phyloP scores from a whole-genome alignment of 2,329 filamentous ascomycete genomes.

The Cordyceps pruinosa region DNA sequence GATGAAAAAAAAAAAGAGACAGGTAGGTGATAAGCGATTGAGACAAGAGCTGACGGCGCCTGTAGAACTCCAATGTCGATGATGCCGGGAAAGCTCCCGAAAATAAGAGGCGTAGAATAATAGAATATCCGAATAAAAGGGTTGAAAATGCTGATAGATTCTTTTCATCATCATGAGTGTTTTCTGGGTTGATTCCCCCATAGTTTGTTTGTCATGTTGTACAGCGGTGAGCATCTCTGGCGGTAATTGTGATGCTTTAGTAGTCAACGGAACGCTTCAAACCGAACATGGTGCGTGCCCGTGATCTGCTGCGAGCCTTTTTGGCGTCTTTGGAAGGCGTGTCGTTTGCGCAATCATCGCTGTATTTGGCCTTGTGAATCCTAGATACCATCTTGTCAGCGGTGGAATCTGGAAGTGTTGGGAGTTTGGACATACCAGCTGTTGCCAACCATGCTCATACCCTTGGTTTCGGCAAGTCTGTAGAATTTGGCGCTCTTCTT shows the following conservation, averaged over 20 bases:
- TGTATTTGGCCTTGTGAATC: constrained; percentile 96
- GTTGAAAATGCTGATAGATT: not conserved
- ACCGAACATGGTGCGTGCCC: constrained; percentile 66
- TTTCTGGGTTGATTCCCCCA: not conserved
- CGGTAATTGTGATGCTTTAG: constrained; percentile 18
- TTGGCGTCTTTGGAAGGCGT: constrained; percentile 46
- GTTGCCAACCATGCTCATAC: constrained; percentile 96
- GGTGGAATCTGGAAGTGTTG: not conserved
- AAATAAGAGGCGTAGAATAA: not conserved
- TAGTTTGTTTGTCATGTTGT: not conserved
- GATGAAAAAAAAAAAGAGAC: not conserved
- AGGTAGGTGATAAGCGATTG: not conserved
- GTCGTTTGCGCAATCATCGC: constrained; percentile 48
- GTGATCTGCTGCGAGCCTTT: constrained; percentile 68
- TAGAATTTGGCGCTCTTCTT: constrained; percentile 92
- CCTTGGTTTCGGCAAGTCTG: constrained; percentile 81
- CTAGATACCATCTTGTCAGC: constrained; percentile 39
- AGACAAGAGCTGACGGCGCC: constrained; percentile 1
- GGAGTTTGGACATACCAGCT: constrained; percentile 66
- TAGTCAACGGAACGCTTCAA: constrained; percentile 26
- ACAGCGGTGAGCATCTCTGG: not conserved
- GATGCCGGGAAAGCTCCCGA: not conserved
- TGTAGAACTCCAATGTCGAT: constrained; percentile 4
- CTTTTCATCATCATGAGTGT: not conserved
- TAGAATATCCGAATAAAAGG: not conserved